phyloP scores from a whole-genome alignment of 306 rosid genomes.

The Medicago arabica region DNA sequence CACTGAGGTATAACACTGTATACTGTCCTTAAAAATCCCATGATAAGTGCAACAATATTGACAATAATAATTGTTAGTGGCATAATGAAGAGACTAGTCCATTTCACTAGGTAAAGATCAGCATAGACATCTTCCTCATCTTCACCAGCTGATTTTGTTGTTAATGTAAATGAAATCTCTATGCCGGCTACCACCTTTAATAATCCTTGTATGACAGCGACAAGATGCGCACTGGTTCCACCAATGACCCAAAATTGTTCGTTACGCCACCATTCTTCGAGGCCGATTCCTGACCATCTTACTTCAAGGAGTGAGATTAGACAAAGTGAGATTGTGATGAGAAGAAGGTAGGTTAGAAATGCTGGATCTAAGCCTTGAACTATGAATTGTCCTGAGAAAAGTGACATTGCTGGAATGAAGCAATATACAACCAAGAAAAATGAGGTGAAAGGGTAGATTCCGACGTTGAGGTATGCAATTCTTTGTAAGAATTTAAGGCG shows the following conservation, averaged over 20 bases:
- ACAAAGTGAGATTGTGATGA: conserved; percentile 58
- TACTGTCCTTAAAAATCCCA: conserved; percentile 69
- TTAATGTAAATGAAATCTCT: conserved; percentile 73
- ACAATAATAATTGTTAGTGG: conserved; percentile 67
- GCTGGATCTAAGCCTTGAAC: conserved; percentile 60
- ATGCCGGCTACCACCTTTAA: conserved; percentile 74
- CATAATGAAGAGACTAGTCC: conserved; percentile 84
- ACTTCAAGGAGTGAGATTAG: conserved; percentile 82
- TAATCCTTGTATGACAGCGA: conserved; percentile 77
- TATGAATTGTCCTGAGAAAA: conserved; percentile 77
- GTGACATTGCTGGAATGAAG: conserved; percentile 78
- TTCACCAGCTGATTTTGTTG: conserved; percentile 65
- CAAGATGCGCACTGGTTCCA: conserved; percentile 88
- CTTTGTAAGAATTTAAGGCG: conserved; percentile 87
- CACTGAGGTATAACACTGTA: conserved; percentile 82
- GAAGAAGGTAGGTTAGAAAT: conserved; percentile 63
- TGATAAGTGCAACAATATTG: conserved; percentile 61
- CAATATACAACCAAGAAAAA: conserved; percentile 67
- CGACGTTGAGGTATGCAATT: conserved; percentile 76
- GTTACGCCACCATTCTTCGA: conserved; percentile 87
- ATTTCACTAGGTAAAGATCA: conserved; percentile 74
- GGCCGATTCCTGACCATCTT: conserved; percentile 79
- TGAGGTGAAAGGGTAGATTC: conserved; percentile 87
- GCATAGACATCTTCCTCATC: conserved; percentile 70
- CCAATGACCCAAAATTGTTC: conserved; percentile 93